Percentiles rank a stretch among this genome's conserved stretches.
phyloP scores from a whole-genome alignment of 1,284 basidiomycete species.

The Melampsora larici-populina region DNA sequence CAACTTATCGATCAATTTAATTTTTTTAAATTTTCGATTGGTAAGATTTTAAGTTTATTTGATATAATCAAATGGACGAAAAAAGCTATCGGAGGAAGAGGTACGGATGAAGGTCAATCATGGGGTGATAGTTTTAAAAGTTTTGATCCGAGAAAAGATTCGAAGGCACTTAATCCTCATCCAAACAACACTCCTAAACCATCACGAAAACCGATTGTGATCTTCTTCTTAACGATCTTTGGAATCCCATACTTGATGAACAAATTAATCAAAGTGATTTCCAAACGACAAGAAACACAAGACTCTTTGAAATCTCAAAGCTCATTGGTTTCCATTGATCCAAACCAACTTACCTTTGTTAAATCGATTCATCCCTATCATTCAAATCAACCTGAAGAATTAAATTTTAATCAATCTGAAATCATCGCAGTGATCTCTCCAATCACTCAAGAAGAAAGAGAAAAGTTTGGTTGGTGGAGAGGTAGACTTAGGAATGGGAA shows the following conservation, averaged over 20 bases:
- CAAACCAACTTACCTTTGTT: conserved; percentile 73
- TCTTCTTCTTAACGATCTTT: conserved; percentile 93
- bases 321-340: conserved; percentile 64
- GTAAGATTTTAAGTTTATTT: conserved; percentile 87
- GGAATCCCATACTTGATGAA: conserved; percentile 94
- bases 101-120: conserved; percentile 44
- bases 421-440: conserved; percentile 79
- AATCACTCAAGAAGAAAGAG: conserved; percentile 70
- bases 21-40: conserved; percentile 83
- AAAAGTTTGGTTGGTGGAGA: conserved; percentile 90
- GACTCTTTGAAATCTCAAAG: conserved; percentile 62
- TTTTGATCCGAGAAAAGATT: conserved; percentile 47
- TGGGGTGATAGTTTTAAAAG: conserved; percentile 51
- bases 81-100: conserved; percentile 48
- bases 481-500: conserved; percentile 88
- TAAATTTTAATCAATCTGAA: conserved; percentile 80
- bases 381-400: conserved; percentile 63
- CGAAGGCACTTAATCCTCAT: conserved; percentile 39
- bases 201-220: conserved; percentile 77
- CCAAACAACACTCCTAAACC: conserved; percentile 58
- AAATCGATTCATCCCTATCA: conserved; percentile 77
- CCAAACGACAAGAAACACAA: conserved; percentile 54
- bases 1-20: conserved; percentile 94
- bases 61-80: conserved; percentile 56
- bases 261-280: conserved; percentile 76